These are phyloP conservation scores for Phytopythium montanum DNA, from an alignment of 352 stramenopile species.

Conservation along the genomic window DNA sequence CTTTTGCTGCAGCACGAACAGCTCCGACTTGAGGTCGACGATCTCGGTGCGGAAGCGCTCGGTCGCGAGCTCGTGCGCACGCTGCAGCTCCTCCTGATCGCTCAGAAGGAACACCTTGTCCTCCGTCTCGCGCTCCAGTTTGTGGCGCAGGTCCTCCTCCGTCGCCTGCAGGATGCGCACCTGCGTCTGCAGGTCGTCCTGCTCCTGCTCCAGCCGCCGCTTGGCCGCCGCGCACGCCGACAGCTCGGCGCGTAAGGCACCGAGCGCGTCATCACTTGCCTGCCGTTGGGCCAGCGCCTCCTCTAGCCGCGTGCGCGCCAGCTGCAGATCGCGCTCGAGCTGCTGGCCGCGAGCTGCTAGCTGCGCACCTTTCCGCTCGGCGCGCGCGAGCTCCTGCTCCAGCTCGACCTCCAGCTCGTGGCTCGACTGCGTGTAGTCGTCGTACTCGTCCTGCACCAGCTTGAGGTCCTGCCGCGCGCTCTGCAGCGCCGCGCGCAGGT, in stretches of 20 bases:
- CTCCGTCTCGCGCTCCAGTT: slow-evolving; percentile 84
- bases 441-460: slow-evolving; percentile 69
- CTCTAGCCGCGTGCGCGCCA: slow-evolving; percentile 48
- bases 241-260: slow-evolving; percentile 40
- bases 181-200: slow-evolving; percentile 76
- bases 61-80: slow-evolving; percentile 68
- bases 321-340: slow-evolving; percentile 49
- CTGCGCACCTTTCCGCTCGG: slow-evolving; percentile 47
- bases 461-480: slow-evolving; percentile 61
- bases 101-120: slow-evolving; percentile 83
- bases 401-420: slow-evolving; percentile 76
- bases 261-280: slow-evolving; percentile 50
- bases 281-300: slow-evolving; percentile 45
- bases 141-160: slow-evolving; percentile 70
- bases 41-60: slow-evolving; percentile 83
- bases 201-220: slow-evolving; percentile 61
- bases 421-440: slow-evolving; percentile 82
- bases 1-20: slow-evolving; percentile 73
- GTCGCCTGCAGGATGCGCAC: slow-evolving; percentile 81
- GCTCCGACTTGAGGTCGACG: slow-evolving; percentile 83
- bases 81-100: slow-evolving; percentile 81
- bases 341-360: slow-evolving; percentile 43
- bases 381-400: slow-evolving; percentile 65
- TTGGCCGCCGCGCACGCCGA: slow-evolving; percentile 28
- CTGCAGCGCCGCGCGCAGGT: slow-evolving; percentile 43